Evolutionary conservation across 306 rosid species (phyloP), one percentile per base, ranked within the genome.

Genomic region (Lupinus albus): DNA sequence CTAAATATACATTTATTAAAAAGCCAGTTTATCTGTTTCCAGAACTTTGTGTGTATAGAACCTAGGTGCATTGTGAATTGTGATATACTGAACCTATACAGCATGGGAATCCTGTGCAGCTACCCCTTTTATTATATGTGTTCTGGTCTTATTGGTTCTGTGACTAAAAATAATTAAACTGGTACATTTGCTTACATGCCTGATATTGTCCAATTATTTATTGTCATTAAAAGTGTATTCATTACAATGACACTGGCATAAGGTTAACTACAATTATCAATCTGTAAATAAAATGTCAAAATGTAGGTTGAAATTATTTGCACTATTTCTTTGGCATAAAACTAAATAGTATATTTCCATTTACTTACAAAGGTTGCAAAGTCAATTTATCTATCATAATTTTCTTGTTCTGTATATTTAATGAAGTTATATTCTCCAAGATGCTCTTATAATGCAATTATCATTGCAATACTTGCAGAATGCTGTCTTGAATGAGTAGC

Each of bases 401-500:
- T 64, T 67, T 46, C 33, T 17, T 61, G 59, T 51, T 38, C 44
- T 35, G 30, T 4, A 46, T 51, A 53, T 44, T 50, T 39, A 41
- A 68, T 73, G 30, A 25, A 25, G 44, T 52, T 64, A 39, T 56
- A 17, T 25, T 65, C 50, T 41, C 49, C 41, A 41, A 33, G n/a
- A 58, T 65, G 55, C 35, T 62, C 41, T 61, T 65, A 11, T 59
- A 49, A 15, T 69, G 54, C 52, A 47, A 41, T 51, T 64, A 56
- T 42, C 46, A 15, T 72, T 65, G 67, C 21, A 68, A 42, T 73
- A 41, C 18, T 50, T 36, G 33, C 63, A 54, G 15, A 47, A 28
- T 12, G 16, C 44, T 64, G 9, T 35, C 36, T 32, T 17, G 17
- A 51, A 36, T 18, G 54, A 11, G 18, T 33, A 17, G 20, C 8